Evolutionary conservation across 176 grass and related monocot species (phyloP).

Genomic region (Paspalum notatum): DNA sequence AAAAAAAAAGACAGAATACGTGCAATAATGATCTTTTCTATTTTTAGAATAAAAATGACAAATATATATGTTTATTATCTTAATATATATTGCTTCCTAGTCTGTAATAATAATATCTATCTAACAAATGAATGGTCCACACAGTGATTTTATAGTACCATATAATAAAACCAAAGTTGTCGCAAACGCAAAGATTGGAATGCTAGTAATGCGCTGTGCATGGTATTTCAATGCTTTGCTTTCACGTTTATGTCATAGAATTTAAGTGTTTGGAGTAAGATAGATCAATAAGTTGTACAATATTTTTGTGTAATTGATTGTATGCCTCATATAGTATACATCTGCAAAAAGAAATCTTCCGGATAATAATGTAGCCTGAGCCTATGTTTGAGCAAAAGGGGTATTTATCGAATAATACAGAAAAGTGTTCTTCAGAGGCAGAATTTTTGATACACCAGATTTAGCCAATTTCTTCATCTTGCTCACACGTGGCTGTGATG

Average conservation of each 20-base stretch:
- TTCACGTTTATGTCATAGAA: not conserved
- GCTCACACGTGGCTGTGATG: conserved; percentile 14
- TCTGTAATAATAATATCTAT: too few relatives aligned
- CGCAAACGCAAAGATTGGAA: not conserved
- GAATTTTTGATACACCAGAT: not conserved
- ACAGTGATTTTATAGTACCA: too few relatives aligned
- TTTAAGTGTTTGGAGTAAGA: not conserved
- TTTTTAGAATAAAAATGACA: too few relatives aligned
- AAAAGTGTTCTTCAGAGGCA: too few relatives aligned
- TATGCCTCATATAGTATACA: not conserved
- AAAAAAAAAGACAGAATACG: too few relatives aligned
- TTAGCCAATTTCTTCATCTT: conserved; percentile 9
- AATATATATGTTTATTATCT: too few relatives aligned
- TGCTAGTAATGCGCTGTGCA: not conserved
- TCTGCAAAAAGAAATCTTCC: not conserved
- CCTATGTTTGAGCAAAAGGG: not conserved
- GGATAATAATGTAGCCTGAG: not conserved
- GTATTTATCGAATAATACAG: not conserved
- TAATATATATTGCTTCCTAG: too few relatives aligned
- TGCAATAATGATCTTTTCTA: too few relatives aligned
- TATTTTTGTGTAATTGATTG: not conserved
- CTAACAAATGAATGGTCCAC: too few relatives aligned
- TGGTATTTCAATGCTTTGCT: not conserved
- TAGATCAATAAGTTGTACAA: not conserved
- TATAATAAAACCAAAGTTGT: too few relatives aligned